Conservation (phyloP, 225 moss, liverwort and hornwort species). For the Climacium dendroides region DNA sequence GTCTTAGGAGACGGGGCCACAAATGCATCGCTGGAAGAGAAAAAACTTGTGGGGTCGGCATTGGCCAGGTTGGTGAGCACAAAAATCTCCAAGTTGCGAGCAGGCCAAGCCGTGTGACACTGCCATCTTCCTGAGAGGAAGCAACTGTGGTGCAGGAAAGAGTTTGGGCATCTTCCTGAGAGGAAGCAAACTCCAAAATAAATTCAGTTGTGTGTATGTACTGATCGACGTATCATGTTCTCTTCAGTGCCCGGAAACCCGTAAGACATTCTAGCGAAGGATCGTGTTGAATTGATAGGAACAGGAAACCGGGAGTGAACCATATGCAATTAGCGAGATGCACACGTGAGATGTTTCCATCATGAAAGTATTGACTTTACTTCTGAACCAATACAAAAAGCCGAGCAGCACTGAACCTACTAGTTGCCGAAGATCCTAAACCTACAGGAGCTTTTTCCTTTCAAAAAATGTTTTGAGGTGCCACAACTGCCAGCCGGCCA, state of each 20-base stretch:
- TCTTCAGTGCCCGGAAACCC: neutral
- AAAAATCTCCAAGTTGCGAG: slow-evolving; percentile 21
- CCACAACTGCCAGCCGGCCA: slow-evolving; percentile 93
- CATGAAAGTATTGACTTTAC: neutral
- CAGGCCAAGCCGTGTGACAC: neutral
- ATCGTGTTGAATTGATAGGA: neutral
- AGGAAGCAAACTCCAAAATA: neutral
- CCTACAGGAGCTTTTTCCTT: slow-evolving; percentile 74
- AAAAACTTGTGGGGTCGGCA: slow-evolving; percentile 5
- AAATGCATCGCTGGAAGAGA: neutral
- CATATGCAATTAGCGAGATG: neutral
- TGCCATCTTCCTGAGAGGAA: neutral
- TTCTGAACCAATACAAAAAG: neutral
- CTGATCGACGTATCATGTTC: neutral
- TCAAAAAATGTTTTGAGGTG: slow-evolving; percentile 93
- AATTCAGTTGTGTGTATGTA: neutral
- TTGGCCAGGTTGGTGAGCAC: slow-evolving; percentile 15
- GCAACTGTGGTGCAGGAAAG: neutral
- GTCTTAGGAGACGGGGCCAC: neutral
- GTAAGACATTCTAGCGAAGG: neutral
- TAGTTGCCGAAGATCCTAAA: neutral
- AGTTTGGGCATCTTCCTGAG: neutral
- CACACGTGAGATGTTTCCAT: neutral
- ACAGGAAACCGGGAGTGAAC: neutral
- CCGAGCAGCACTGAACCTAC: neutral